phyloP scores from a whole-genome alignment of 2,329 filamentous ascomycete genomes.

The Fusarium domesticum region DNA sequence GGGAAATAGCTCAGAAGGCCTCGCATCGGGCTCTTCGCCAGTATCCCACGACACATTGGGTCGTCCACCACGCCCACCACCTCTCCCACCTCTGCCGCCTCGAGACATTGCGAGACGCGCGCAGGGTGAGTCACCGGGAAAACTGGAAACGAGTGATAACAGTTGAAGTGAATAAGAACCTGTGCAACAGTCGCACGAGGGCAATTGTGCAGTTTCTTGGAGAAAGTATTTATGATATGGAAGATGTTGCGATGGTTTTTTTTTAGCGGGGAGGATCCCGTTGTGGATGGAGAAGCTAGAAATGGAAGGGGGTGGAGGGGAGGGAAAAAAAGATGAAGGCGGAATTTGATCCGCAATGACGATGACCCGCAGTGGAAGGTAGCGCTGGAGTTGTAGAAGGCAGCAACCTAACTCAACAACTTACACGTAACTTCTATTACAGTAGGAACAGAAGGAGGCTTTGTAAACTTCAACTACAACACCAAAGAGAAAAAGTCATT shows the following conservation, averaged over 20 bases:
- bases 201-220: conserved; percentile 13
- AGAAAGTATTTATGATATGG: conserved; percentile 27
- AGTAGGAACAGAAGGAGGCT: neutral
- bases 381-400: too few species aligned
- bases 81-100: conserved; percentile 50
- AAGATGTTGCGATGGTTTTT: neutral
- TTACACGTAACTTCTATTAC: neutral
- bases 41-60: conserved; percentile 52
- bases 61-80: conserved; percentile 45
- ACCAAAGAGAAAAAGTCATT: neutral
- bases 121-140: neutral
- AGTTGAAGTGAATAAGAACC: neutral
- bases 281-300: neutral
- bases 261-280: conserved; percentile 6
- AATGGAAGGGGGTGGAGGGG: neutral
- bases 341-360: conserved; percentile 21
- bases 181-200: conserved; percentile 1
- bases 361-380: conserved; percentile 11
- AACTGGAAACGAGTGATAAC: neutral
- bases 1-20: conserved; percentile 59
- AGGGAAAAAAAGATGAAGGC: conserved; percentile 8
- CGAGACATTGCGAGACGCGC: conserved; percentile 44
- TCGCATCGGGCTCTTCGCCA: conserved; percentile 53
- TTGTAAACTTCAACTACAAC: neutral
- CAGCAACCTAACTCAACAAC: neutral